Evolutionary conservation across 139 green algal genomes (phyloP), one percentile per base, ranked within the genome.

Genomic region (Chlamydomonas sp.): DNA sequence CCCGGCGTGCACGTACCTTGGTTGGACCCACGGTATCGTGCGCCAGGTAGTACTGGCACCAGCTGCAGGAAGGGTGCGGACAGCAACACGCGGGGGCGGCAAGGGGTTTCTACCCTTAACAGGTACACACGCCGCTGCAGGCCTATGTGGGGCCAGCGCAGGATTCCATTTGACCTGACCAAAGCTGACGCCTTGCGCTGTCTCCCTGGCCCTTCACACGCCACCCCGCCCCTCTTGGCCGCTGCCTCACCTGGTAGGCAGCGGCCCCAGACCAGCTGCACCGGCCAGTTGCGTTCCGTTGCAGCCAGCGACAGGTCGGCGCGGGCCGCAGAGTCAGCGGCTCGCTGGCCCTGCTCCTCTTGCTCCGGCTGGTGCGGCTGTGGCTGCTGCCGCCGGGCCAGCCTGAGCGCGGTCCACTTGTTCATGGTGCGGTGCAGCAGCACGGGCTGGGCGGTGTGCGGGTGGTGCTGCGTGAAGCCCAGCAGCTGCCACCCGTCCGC

Each of bases 351-450:
- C 6, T 4, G 8, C 4, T 12, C 75, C 6, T 2, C 10, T 20
- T 63, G 14, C 58, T 58, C 57, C 6, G 49, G 79, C 31, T 84
- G 79, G 20, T 6, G 9, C 77, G 59, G 77, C 60, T 57, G 16
- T 16, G 7, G 75, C 75, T n/a, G 75, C 58, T 58, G 60, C 15
- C 10, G 3, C 72, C 4, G 62, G 14, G 12, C n/a, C 71, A 18
- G 31, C 31, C 31, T 79, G 58, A 67, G 18, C 49, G 83, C 15
- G 16, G 83, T 61, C 83, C 83, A 88, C 77, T 93, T 91, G 86
- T 93, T 88, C 83, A 93, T 93, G 49, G 90, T 93, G 71, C 90
- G 86, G 78, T 94, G 91, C 12, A 94, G 69, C 61, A 94, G 90
- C 8, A 88, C 80, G 7, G 91, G 87, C 60, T 57, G 71, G 20